Base-by-base conservation (phyloP, 495 filamentous ascomycete genomes). In the Penicillium lagena region DNA sequence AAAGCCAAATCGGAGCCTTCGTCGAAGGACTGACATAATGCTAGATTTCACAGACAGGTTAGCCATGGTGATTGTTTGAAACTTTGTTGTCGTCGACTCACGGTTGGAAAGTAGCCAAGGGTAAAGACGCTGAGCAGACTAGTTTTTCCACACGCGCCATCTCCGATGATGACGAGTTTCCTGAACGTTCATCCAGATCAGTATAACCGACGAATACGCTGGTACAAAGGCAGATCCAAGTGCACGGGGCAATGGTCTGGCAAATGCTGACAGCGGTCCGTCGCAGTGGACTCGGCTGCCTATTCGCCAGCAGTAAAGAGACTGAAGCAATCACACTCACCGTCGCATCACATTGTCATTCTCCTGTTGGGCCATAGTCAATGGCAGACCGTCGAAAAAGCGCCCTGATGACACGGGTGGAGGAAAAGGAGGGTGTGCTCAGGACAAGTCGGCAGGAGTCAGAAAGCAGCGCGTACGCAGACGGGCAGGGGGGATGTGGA, bases 161-260 rank as follows among this genome's bases (percentile, higher is more conserved):
- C 93, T 35, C 93, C 93, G 56, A 99, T 99, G 45, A 99, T 99
- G 52, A 99, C 93, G 62, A 99, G 73, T 72, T 99, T 99, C 73
- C 93, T 99, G 50, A n/a, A 27, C 5, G 12, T 30, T 7, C 12
- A 7, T 14, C 33, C 14, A 31, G 36, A 46, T 63, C 46, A 61
- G 58, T 46, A 49, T 39, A 2, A 34, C 22, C 13, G 43, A 27
- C 12, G 11, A 22, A 37, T 36, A 10, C 6, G n/a, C 11, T 10
- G 11, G 9, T 34, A 9, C 12, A 22, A 3, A 22, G 22, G 22
- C 22, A 3, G 22, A 12, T 37, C 14, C 14, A 28, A 29, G 27
- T 10, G 40, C 34, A 29, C n/a, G 22, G 17, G 13, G 46, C 37
- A 50, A 35, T 45, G 35, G 32, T 27, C 39, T 51, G 14, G 43